Evolutionary conservation across 2,329 filamentous ascomycete genomes (phyloP).

Genomic region (Exutisphaerella laricina): DNA sequence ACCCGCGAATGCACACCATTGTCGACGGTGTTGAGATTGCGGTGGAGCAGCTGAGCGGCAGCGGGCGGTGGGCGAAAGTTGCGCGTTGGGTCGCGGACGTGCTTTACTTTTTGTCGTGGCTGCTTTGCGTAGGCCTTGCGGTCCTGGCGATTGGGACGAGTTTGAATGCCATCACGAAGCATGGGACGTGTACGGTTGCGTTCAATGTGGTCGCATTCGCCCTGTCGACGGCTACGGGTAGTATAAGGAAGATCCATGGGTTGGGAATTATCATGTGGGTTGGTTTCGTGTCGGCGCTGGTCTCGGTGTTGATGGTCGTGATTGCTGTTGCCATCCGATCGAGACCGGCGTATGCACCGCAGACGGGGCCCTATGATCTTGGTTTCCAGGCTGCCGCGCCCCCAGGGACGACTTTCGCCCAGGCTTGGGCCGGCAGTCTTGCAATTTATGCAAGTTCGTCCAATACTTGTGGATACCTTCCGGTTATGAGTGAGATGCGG

Average conservation of each 20-base stretch:
- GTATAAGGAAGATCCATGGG: slow-evolving; percentile 16
- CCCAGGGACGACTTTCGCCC: slow-evolving; percentile 7
- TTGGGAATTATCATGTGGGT: slow-evolving; percentile 12
- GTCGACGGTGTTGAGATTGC: slow-evolving; percentile 17
- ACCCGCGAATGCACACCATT: slow-evolving; percentile 19
- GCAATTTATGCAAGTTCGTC: slow-evolving; percentile 34
- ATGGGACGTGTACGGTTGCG: slow-evolving; percentile 12
- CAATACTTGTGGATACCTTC: slow-evolving; percentile 35
- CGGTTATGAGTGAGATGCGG: slow-evolving; percentile 36
- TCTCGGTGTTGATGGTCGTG: slow-evolving; percentile 36
- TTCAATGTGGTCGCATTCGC: slow-evolving; percentile 13
- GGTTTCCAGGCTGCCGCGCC: slow-evolving; percentile 8
- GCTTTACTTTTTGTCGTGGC: slow-evolving; percentile 11
- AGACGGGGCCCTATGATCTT: slow-evolving; percentile 10
- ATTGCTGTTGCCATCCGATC: slow-evolving; percentile 11
- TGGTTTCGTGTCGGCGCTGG: slow-evolving; percentile 53
- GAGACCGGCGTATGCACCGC: slow-evolving; percentile 10
- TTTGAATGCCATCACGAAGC: slow-evolving; percentile 14
- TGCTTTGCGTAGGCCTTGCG: slow-evolving; percentile 13
- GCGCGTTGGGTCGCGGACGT: slow-evolving; percentile 8
- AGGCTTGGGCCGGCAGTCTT: slow-evolving; percentile 11
- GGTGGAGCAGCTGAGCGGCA: slow-evolving; percentile 5
- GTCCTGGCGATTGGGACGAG: slow-evolving; percentile 10
- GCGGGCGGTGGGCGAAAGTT: slow-evolving; percentile 3
- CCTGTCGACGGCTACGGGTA: slow-evolving; percentile 8